Evolutionary conservation across 768 basidiomycete species (phyloP).

Genomic region (Infundibulicybe gibba): DNA sequence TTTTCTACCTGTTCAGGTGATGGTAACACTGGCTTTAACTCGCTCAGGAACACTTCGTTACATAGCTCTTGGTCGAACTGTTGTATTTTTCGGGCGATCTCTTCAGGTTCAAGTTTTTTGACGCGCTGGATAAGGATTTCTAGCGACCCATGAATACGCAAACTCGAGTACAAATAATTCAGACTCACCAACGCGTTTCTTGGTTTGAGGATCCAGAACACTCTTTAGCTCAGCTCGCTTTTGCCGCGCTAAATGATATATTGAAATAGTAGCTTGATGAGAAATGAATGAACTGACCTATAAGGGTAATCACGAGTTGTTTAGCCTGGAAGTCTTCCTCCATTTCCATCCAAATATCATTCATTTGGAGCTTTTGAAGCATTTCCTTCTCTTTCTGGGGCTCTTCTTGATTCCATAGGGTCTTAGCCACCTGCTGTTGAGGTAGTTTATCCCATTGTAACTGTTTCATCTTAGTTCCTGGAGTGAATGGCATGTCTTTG

Average conservation of each 20-base stretch:
- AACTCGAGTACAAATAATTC: background rate
- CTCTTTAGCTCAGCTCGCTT: constrained; percentile 88
- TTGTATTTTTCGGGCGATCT: constrained; percentile 79
- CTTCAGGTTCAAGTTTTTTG: constrained; percentile 80
- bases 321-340: constrained; percentile 98
- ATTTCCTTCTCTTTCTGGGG: constrained; percentile 74
- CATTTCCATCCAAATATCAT: constrained; percentile 94
- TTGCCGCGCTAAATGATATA: constrained; percentile 54
- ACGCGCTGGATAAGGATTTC: constrained; percentile 92
- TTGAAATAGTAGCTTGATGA: constrained; percentile 6
- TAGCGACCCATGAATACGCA: constrained; percentile 24
- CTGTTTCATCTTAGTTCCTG: constrained; percentile 94
- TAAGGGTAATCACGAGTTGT: constrained; percentile 85
- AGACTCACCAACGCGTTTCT: constrained; percentile 86
- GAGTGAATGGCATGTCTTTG: constrained; percentile 83
- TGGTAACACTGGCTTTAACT: constrained; percentile 84
- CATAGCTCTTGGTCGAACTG: constrained; percentile 87
- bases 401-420: constrained; percentile 78
- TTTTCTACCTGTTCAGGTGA: constrained; percentile 79
- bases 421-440: constrained; percentile 79
- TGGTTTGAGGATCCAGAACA: constrained; percentile 86
- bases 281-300: constrained; percentile 51
- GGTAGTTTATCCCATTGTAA: constrained; percentile 99
- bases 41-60: constrained; percentile 84
- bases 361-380: constrained; percentile 73